Percentiles rank a stretch among this genome's conserved stretches.
phyloP scores from a whole-genome alignment of 495 filamentous ascomycete genomes.

The Haplographium delicatum region DNA sequence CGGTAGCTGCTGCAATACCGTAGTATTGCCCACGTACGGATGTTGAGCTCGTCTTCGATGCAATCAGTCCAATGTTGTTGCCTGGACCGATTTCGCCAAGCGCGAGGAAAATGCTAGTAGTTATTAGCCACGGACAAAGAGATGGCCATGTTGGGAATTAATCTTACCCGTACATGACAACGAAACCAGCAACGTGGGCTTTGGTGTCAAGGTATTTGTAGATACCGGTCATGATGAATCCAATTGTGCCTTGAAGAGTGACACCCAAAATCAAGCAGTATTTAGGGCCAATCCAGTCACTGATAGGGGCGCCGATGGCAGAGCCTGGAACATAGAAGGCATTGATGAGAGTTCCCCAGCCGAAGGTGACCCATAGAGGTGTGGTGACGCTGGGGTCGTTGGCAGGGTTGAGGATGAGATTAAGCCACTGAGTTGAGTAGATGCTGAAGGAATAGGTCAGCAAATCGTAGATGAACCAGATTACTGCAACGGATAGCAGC shows the following conservation, averaged over 20 bases:
- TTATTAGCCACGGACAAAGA: background rate
- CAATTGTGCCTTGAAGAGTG: constrained; percentile 63
- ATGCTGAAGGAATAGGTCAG: constrained; percentile 73
- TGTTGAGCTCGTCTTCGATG: constrained; percentile 84
- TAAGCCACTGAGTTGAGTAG: constrained; percentile 65
- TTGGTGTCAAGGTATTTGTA: constrained; percentile 59
- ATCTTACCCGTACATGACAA: constrained; percentile 54
- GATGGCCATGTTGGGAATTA: background rate
- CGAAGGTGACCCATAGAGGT: constrained; percentile 68
- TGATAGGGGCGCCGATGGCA: constrained; percentile 61
- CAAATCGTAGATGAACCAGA: constrained; percentile 94
- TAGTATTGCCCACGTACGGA: constrained; percentile 87
- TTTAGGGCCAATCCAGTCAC: constrained; percentile 70
- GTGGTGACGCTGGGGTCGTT: constrained; percentile 24
- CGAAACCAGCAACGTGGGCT: constrained; percentile 64
- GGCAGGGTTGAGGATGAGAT: constrained; percentile 55
- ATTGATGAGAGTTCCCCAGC: constrained; percentile 79
- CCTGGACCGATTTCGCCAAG: constrained; percentile 84
- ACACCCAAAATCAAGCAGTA: constrained; percentile 64
- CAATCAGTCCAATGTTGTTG: constrained; percentile 83
- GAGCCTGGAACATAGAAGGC: constrained; percentile 81
- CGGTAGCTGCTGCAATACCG: constrained; percentile 74
- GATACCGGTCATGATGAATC: constrained; percentile 78
- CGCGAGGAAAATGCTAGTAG: constrained; percentile 61
- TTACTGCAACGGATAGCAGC: constrained; percentile 51